Base-by-base conservation (phyloP, 2,329 filamentous ascomycete species). In the Colletotrichum graminicola region DNA sequence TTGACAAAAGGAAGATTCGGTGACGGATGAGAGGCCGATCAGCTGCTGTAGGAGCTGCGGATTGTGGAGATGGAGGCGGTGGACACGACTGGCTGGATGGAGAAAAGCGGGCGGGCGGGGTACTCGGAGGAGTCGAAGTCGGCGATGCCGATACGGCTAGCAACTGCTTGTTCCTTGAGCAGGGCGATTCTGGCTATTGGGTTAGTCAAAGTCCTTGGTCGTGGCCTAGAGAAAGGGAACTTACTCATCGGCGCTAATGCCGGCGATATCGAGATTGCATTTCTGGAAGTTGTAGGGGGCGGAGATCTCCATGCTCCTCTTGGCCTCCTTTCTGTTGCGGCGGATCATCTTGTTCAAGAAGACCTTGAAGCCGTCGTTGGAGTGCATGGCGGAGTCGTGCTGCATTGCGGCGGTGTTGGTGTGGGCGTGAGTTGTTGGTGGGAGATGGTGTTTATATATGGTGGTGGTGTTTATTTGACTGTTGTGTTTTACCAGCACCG, bases 201-300 rank as follows among this genome's bases (percentile, higher is more conserved):
- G 62, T 63, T 66, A 63, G 73, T 73, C 54, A 7, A 21, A 45
- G 34, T 32, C 51, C n/a, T 18, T 41, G 49, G 5, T 34, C 55
- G 39, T 39, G 29, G 8, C 21, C 26, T 43, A 26, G 18, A 54
- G n/a, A 39, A 39, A 62, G 49, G 3, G 23, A 18, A 82, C 88
- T 79, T 84, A 90, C 88, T 91, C 88, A 75, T 90, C 87, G 74
- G 88, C 83, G 56, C 86, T 86, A 52, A 90, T 81, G 49, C 88
- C 89, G 2, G 87, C 87, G 18, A 90, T 80, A 54, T 79, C 80
- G 51, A 86, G 81, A n/a, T 83, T 80, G 76, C 89, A 87, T 69
- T 84, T 85, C 76, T 87, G 86, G 76, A 90, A 86, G 77, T 90
- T 83, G 79, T 88, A 91, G 0, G 89, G 89, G 12, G 84, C 84